Base-by-base conservation (phyloP, 495 filamentous ascomycete genomes). In the Aspergillus saccharolyticus region DNA sequence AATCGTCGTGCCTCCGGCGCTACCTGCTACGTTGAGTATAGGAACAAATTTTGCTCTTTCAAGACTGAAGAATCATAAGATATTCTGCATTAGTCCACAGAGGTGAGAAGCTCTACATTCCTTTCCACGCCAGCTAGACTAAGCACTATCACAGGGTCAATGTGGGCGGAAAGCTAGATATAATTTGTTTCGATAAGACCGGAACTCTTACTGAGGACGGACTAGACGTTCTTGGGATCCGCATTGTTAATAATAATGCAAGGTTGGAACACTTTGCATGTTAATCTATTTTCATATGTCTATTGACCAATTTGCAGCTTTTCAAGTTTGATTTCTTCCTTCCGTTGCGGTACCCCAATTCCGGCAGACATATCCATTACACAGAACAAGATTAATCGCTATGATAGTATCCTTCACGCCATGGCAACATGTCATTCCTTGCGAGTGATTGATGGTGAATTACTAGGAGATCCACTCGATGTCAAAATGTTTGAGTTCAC, bases 401-500 rank as follows among this genome's bases (percentile, higher is more conserved):
- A 86, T 58, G 87, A 84, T 57, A 86, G 86, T 30, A 84, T 86
- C 17, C 75, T 97, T 17, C 89, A 95, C 63, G 91, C 91, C 0
- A 99, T 99, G 95, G 90, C 94, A 24, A 99, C 94, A 9, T 99
- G 95, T 56, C 95, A 99, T 67, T 95, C 93, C 3, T 77, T 99
- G 16, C 83, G 91, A 25, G 80, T 86, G 39, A 85, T 97, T 16
- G 92, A 99, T 58, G 85, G 81, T 44, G 90, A 97, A 63, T 77
- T 96, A 16, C 75, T 99, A 19, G 95, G 95, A 6, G 95, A 99
- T 70, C 95, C 95, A 28, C 79, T 99, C 15, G 95, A 99, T 70
- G 75, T 97, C 46, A 97, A 97, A 66, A 99, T 99, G 95, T 99
- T 99, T 66, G 86, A 96, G 63, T 99, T 96, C 63, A 99, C 95